Base-by-base conservation (phyloP, 176 grass and related monocot species). In the Aegilops tauschii region DNA sequence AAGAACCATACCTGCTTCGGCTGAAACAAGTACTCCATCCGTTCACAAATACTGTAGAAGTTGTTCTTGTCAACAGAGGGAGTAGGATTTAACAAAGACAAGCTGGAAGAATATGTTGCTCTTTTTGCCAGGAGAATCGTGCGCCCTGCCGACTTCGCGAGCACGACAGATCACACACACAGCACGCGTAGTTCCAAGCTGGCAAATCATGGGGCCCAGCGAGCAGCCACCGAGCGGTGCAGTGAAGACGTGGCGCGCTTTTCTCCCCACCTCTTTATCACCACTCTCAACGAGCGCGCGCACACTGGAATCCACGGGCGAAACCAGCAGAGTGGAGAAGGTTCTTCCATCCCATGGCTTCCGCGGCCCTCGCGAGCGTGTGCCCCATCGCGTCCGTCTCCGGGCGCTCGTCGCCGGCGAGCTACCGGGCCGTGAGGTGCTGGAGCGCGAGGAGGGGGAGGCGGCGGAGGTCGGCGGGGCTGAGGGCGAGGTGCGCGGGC, bases 381-480 rank as follows among this genome's bases (percentile, higher is more conserved):
- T 84, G 66, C 76, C 85, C 75, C 75, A 65, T 87, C 61, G 42
- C 58, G 18, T 36, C 50, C 59, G 40, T 72, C 31, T 69, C 73
- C 56, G 66, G 80, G 45, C 67, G 62, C 80, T 67, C 84, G 35
- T 45, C 29, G 73, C 14, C 54, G 67, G 7, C 58, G 49, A 44
- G 36, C 47, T 23, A 77, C 25, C 73, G 67, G 14, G 66, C 75
- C 20, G 80, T 10, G 59, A 68, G 89, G 75, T 91, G 85, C 67
- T 84, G 89, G 80, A 17, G 68, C 75, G 44, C 68, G 56, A 73
- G 56, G 80, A 74, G 75, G 35, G 65, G 65, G 44, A 66, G 89
- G 73, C 27, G 80, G 76, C 65, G 84, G 80, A 83, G 80, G 76
- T 80, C 80, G 81, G 59, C 66, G 56, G 80, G 89, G 65, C 73